These are phyloP conservation scores for Candida gorgasii DNA, from an alignment of 805 yeast species.

Conservation along the genomic window DNA sequence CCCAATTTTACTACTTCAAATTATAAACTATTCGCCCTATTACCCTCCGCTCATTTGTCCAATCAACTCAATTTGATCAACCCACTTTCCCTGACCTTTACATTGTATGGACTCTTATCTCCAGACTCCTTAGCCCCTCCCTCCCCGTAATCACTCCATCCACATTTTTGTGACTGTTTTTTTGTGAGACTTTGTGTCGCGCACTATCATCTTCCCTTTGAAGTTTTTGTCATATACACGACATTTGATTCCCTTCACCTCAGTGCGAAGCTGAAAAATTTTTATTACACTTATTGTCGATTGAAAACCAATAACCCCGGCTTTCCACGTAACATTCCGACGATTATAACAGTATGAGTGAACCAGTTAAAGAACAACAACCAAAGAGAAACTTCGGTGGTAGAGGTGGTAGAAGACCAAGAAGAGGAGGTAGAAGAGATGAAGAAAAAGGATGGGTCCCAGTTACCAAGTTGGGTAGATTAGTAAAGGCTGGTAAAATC, in stretches of 20 bases:
- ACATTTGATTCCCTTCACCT: background rate
- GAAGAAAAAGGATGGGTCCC: conserved; percentile 99
- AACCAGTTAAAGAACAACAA: conserved; percentile 29
- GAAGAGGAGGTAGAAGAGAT: conserved; percentile 65
- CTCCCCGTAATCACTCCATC: background rate
- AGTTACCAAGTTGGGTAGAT: conserved; percentile 99
- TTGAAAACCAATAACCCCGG: conserved; percentile 67
- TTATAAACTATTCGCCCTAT: too few species aligned
- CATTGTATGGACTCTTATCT: too few species aligned
- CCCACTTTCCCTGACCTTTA: background rate
- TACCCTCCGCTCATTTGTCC: too few species aligned
- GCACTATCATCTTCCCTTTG: background rate
- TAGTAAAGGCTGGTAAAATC: conserved; percentile 98
- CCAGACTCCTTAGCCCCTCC: too few species aligned
- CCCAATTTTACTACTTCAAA: too few species aligned
- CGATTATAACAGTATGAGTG: conserved; percentile 21
- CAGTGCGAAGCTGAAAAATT: conserved; percentile 8
- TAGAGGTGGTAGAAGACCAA: conserved; percentile 52
- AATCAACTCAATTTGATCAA: too few species aligned
- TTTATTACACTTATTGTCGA: conserved; percentile 40
- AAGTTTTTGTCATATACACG: background rate
- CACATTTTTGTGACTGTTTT: background rate
- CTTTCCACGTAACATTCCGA: conserved; percentile 74
- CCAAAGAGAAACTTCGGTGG: conserved; percentile 55
- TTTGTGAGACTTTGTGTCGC: background rate